phyloP scores from a whole-genome alignment of 2,329 filamentous ascomycete species.

The Bertia moriformis region DNA sequence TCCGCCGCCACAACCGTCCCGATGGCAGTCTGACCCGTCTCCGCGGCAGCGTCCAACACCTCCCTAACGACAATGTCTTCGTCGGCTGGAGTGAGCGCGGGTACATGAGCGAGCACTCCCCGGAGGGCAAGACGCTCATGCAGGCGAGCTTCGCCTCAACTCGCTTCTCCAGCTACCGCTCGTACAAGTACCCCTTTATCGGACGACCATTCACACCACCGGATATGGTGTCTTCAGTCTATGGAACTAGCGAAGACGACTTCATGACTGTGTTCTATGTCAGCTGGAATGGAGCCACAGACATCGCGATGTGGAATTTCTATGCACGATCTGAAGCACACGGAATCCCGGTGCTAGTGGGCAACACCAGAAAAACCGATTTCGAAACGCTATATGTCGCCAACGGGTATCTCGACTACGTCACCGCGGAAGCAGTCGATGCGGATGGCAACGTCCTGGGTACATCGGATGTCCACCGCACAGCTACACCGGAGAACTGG shows the following conservation, averaged over 20 bases:
- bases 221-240: constrained; percentile 12
- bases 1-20: constrained; percentile 14
- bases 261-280: constrained; percentile 15
- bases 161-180: constrained; percentile 19
- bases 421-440: constrained; percentile 4
- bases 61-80: constrained; percentile 18
- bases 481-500: background rate
- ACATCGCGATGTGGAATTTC: constrained; percentile 17
- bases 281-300: constrained; percentile 19
- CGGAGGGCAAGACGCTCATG: constrained; percentile 13
- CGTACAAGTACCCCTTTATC: constrained; percentile 19
- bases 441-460: background rate
- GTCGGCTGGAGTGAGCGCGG: constrained; percentile 17
- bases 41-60: constrained; percentile 16
- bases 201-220: constrained; percentile 15
- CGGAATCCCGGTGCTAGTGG: constrained; percentile 4
- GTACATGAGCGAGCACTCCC: constrained; percentile 15
- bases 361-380: constrained; percentile 2
- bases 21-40: constrained; percentile 13
- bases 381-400: constrained; percentile 7
- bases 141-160: constrained; percentile 14
- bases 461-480: background rate
- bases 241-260: constrained; percentile 10
- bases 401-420: constrained; percentile 14
- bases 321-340: constrained; percentile 10